phyloP scores from a whole-genome alignment of 1,139 yeast species.

The Sugiyamaella xylanicola region DNA sequence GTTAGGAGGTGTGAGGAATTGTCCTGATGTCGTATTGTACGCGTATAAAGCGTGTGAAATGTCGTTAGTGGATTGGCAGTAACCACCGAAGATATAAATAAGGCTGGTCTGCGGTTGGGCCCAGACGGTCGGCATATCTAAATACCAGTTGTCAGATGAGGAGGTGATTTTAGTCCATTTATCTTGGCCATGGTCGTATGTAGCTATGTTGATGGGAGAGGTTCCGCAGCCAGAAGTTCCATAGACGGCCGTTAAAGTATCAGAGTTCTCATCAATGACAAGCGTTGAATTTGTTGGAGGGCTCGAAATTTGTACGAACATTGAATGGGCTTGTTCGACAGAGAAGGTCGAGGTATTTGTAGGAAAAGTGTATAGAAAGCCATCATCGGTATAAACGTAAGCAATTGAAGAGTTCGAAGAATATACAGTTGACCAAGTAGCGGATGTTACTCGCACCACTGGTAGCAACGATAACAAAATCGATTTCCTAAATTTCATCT shows the following conservation, averaged over 20 bases:
- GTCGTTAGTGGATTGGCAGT: constrained; percentile 29
- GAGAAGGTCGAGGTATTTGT: constrained; percentile 18
- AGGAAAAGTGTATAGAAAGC: constrained; percentile 24
- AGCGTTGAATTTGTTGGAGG: constrained; percentile 31
- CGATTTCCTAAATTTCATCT: constrained; percentile 5
- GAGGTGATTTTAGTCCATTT: constrained; percentile 29
- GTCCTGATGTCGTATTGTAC: constrained; percentile 40
- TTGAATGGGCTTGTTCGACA: constrained; percentile 14
- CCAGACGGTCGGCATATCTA: constrained; percentile 38
- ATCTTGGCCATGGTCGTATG: constrained; percentile 23
- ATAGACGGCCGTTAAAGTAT: constrained; percentile 20
- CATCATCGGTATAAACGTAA: constrained; percentile 26
- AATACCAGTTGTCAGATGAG: constrained; percentile 25
- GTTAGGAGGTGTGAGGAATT: constrained; percentile 40
- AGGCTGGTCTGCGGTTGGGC: constrained; percentile 44
- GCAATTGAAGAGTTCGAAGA: constrained; percentile 25
- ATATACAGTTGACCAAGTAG: constrained; percentile 30
- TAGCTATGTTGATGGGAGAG: constrained; percentile 27
- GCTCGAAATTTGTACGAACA: constrained; percentile 20
- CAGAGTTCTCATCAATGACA: constrained; percentile 22
- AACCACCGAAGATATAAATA: constrained; percentile 56
- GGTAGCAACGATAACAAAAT: not conserved
- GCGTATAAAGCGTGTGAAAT: constrained; percentile 47
- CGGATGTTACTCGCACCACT: constrained; percentile 5
- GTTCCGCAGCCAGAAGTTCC: constrained; percentile 21